Evolutionary conservation across 2,329 filamentous ascomycete genomes (phyloP).

Genomic region (Aspergillus fijiensis): DNA sequence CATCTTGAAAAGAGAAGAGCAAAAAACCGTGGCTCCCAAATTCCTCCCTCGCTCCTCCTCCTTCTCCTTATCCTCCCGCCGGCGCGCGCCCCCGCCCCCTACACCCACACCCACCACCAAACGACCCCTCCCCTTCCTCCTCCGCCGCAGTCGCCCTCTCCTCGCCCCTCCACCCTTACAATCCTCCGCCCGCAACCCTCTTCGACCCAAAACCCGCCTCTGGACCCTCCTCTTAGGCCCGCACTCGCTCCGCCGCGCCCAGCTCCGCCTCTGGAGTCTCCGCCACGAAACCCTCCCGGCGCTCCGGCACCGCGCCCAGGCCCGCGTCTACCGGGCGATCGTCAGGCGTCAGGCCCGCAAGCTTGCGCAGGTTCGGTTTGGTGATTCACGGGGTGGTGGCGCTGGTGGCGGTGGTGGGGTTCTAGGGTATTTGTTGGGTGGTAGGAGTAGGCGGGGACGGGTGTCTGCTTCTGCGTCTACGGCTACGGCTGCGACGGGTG

Average conservation of each 20-base stretch:
- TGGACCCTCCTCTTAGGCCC: constrained; percentile 64
- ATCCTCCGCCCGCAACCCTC: constrained; percentile 11
- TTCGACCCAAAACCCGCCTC: constrained; percentile 43
- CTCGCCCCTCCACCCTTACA: constrained; percentile 11
- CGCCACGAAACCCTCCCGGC: constrained; percentile 72
- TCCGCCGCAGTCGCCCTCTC: constrained; percentile 14
- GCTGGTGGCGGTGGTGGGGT: constrained; percentile 23
- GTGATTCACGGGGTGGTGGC: constrained; percentile 11
- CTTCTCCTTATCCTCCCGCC: constrained; percentile 8
- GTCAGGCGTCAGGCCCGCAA: constrained; percentile 60
- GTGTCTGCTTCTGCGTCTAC: constrained; percentile 2
- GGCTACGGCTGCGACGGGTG: neutral
- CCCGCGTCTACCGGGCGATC: constrained; percentile 72
- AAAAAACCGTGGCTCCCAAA: constrained; percentile 28
- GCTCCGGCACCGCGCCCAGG: constrained; percentile 70
- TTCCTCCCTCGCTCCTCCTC: constrained; percentile 9
- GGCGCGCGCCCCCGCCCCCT: constrained; percentile 16
- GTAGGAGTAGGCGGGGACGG: constrained; percentile 20
- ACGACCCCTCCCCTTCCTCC: constrained; percentile 12
- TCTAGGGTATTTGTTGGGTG: constrained; percentile 27
- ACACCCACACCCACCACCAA: neutral
- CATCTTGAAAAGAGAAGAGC: neutral
- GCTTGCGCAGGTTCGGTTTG: constrained; percentile 45
- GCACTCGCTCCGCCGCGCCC: constrained; percentile 61
- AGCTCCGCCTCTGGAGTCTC: constrained; percentile 66